These are phyloP conservation scores for Bruguiera parviflora DNA, from an alignment of 345 rosid species.

Conservation along the genomic window DNA sequence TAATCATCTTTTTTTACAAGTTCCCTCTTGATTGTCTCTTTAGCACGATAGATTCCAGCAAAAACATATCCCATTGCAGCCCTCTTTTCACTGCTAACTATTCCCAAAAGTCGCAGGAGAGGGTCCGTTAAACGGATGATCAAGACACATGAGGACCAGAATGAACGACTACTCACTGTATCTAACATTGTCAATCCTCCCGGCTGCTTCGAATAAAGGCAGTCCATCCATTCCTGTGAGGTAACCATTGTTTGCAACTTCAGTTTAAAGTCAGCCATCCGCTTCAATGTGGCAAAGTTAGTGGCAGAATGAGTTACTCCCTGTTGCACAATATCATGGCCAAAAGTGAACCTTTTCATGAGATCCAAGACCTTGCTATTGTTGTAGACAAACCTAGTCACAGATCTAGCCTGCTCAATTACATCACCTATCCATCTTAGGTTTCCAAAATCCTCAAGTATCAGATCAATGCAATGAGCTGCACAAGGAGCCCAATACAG, in stretches of 20 bases:
- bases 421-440: constrained; percentile 61
- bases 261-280: constrained; percentile 53
- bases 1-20: constrained; percentile 63
- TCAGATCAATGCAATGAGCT: constrained; percentile 58
- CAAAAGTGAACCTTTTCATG: constrained; percentile 61
- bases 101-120: constrained; percentile 57
- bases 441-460: constrained; percentile 69
- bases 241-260: constrained; percentile 78
- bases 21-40: constrained; percentile 75
- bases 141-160: constrained; percentile 69
- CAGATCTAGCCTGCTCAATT: constrained; percentile 70
- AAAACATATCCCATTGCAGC: constrained; percentile 87
- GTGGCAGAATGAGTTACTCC: constrained; percentile 60
- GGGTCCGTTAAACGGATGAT: constrained; percentile 56
- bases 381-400: constrained; percentile 78
- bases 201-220: constrained; percentile 57
- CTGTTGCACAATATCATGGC: constrained; percentile 69
- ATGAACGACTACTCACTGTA: constrained; percentile 54
- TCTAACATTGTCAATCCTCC: constrained; percentile 71
- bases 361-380: constrained; percentile 67
- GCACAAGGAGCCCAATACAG: constrained; percentile 93
- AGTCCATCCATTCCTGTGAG: constrained; percentile 82
- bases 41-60: constrained; percentile 76
- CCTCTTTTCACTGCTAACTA: constrained; percentile 53
- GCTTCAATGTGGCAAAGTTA: constrained; percentile 57